Base-by-base conservation (phyloP, 352 stramenopile species). In the Phytophthora melonis region DNA sequence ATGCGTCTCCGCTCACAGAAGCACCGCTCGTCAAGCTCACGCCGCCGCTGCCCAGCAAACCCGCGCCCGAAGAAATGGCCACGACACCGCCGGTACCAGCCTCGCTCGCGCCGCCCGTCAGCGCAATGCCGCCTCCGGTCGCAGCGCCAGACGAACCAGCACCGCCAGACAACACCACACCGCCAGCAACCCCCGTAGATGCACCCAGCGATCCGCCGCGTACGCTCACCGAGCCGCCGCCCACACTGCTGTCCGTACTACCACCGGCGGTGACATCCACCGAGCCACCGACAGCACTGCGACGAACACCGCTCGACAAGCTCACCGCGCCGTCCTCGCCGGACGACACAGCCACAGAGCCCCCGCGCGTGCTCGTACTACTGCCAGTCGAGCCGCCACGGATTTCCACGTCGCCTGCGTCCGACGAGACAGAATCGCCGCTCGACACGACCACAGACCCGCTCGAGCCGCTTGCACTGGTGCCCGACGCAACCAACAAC, bases 221-320 rank as follows among this genome's bases (percentile, higher is more conserved):
- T 59, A 74, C 59, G 30, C 55, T 63, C 57, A 76, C 63, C 2
- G 63, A 77, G 32, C 70, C 70, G 41, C 70, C 70, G 21, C 70
- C 64, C 49, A 74, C 65, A 50, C 21, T 63, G 47, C 18, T 41
- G 52, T 52, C 60, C 23, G 56, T 70, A 25, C 70, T 72, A 50
- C 68, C 41, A 58, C 68, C 41, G 58, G 63, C 19, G 21, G 58
- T 47, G 21, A 32, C 9, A 63, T 49, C 49, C 52, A 45, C 50
- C 14, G 23, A 25, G 23, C 23, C 23, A 25, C 23, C 23, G 23
- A 25, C 23, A 32, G 58, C 11, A 68, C 71, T 34, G 54, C 52
- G n/a, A 60, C 71, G 45, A 61, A 70, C 61, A 49, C 71, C 70
- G 13, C 34, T 34, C 11, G 23, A 25, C 23, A 25, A 25, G 23